A percentile compares a stretch with the other conserved stretches of the same genome.
phyloP scores from a whole-genome alignment of 1,139 yeast genomes.

The Debaryomyces singareniensis region DNA sequence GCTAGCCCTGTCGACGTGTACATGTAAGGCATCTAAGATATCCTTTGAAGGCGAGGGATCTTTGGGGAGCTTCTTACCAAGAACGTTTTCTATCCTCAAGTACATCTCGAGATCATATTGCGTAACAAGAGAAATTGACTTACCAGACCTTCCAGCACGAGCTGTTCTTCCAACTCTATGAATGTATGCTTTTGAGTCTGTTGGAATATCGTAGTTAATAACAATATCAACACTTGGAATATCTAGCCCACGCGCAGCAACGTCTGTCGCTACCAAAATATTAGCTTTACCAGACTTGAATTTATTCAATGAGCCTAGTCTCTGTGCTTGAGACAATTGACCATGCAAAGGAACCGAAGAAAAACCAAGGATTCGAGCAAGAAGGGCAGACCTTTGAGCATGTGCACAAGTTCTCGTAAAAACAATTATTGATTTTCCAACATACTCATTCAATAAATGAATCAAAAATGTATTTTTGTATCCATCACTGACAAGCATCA shows the following conservation, averaged over 20 bases:
- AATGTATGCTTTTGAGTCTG: constrained; percentile 96
- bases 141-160: constrained; percentile 94
- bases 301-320: constrained; percentile 88
- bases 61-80: constrained; percentile 74
- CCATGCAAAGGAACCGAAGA: constrained; percentile 93
- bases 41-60: constrained; percentile 71
- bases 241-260: constrained; percentile 96
- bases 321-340: constrained; percentile 83
- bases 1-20: constrained; percentile 86
- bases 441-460: constrained; percentile 72
- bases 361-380: constrained; percentile 78
- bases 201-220: constrained; percentile 90
- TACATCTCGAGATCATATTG: constrained; percentile 91
- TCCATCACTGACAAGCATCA: constrained; percentile 90
- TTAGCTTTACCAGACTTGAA: constrained; percentile 81
- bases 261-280: constrained; percentile 93
- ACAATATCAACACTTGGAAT: constrained; percentile 93
- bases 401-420: constrained; percentile 96
- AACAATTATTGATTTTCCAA: constrained; percentile 83
- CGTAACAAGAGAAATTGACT: constrained; percentile 83
- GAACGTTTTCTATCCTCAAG: constrained; percentile 80
- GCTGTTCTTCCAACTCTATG: constrained; percentile 99
- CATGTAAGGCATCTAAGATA: constrained; percentile 71
- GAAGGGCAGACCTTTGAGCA: constrained; percentile 81
- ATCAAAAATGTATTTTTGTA: constrained; percentile 84